Evolutionary conservation across 257 asterid species (phyloP), one percentile per base, ranked within the genome.

Genomic region (Leonotis leonurus): DNA sequence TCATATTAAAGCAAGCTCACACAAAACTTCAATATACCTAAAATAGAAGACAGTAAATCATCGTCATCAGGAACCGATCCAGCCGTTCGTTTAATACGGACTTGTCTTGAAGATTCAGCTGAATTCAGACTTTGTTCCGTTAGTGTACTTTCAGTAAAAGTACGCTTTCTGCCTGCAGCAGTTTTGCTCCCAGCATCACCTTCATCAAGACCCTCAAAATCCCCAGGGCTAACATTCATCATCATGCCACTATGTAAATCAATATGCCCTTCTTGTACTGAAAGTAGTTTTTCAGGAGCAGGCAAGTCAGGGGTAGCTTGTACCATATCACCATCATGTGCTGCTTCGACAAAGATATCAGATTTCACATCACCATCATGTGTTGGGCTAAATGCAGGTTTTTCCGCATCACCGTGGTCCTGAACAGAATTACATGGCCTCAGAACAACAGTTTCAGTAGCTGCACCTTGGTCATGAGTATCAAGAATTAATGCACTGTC

Each of bases 81-180:
- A 36, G 65, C 74, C 5, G 86, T 80, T 75, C 79, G 71, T 80
- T 79, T 89, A 45, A 73, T 72, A 54, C 75, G 88, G 67, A 85
- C 82, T 70, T 78, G 69, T 78, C 95, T 79, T n/a, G 87, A 83
- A 46, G 97, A 86, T 73, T 84, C 97, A 33, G 80, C 83, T 43
- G 99, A 84, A 80, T 92, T 78, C 55, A 86, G 55, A 81, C 94
- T 83, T 80, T 86, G 97, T 76, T 86, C 93, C 7, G 99, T 89
- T 68, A 85, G 67, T 20, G 95, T 85, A 76, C 97, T 92, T 73
- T 85, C 97, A 61, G 99, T 83, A 36, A 81, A 83, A 65, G 84
- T 85, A 43, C 99, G 99, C 70, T 92, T 92, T 77, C 79, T 92
- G 60, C 95, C 90, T 13, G 94, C 69, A 56, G 80, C 29, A 16